phyloP scores from a whole-genome alignment of 1,284 basidiomycete genomes.

The Cystobasidiaceae sp. region DNA sequence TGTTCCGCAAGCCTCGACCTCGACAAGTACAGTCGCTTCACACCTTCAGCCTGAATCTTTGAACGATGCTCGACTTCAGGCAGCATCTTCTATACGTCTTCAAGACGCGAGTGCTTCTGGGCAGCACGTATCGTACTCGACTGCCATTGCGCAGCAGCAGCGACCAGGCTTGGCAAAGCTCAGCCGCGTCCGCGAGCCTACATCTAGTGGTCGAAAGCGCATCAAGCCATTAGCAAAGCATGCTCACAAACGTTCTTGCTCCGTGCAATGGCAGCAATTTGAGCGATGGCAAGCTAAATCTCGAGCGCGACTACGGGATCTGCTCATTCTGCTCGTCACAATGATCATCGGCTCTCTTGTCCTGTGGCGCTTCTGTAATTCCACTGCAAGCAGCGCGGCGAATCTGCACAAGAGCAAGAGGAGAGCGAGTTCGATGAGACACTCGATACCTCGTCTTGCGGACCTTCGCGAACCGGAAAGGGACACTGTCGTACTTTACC shows the following conservation, averaged over 20 bases:
- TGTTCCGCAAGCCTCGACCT: no score
- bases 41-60: no score
- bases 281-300: constrained; percentile 23
- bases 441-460: background rate
- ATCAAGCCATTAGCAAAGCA: background rate
- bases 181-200: constrained; percentile 1
- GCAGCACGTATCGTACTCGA: background rate
- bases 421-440: background rate
- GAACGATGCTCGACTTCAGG: no score
- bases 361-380: constrained; percentile 4
- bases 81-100: no score
- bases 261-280: constrained; percentile 29
- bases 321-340: background rate
- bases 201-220: constrained; percentile 10
- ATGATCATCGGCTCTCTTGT: background rate
- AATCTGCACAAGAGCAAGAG: background rate
- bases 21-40: no score
- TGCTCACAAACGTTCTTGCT: constrained; percentile 21
- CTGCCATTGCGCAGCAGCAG: background rate
- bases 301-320: constrained; percentile 16
- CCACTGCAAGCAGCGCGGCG: background rate
- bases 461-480: constrained; percentile 36
- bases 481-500: constrained; percentile 44
- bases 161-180: constrained; percentile 23
- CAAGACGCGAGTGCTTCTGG: no score